Base-by-base conservation (phyloP, 768 basidiomycete genomes). In the Amanita muscaria region DNA sequence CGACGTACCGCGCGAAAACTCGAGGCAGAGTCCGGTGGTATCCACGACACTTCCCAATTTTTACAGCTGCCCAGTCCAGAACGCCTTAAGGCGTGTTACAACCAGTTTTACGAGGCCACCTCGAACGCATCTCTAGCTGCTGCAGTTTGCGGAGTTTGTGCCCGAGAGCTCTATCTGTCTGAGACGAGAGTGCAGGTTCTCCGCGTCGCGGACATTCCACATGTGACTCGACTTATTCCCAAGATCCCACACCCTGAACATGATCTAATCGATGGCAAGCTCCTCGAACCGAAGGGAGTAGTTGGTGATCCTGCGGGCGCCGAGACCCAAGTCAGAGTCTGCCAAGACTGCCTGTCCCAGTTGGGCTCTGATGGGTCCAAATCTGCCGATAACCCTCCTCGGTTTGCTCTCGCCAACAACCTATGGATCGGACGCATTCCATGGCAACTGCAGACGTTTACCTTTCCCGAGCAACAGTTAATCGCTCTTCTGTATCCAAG, bases 361-460 rank as follows among this genome's bases (percentile, higher is more conserved):
- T 42, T 42, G 22, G 3, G 10, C 15, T 32, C 42, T 21, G 19
- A 21, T 4, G 15, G n/a, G 16, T n/a, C n/a, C n/a, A n/a, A n/a
- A n/a, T n/a, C n/a, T n/a, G n/a, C n/a, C n/a, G 31, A 33, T 2
- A 12, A 9, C 21, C 30, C 30, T 2, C 42, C 42, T 43, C 5
- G 19, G 16, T 35, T 33, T 3, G 23, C 31, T 29, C 43, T 56
- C 1, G 56, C 64, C 6, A 72, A 70, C 42, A 52, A 57, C 5
- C 34, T 70, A 25, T 72, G 67, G 69, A 57, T 68, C 16, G 69
- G 69, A 6, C 5, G 47, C 0, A 42, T 61, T 3, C 69, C 68
- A 0, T 49, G 40, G 29, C 49, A 60, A 22, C 47, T 69, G 0
- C 22, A 52, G 12, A 18, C 33, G 1, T 47, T 72, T 2, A 66